Conservation (phyloP, 148 eudicot species). For the Rheum nobile region DNA sequence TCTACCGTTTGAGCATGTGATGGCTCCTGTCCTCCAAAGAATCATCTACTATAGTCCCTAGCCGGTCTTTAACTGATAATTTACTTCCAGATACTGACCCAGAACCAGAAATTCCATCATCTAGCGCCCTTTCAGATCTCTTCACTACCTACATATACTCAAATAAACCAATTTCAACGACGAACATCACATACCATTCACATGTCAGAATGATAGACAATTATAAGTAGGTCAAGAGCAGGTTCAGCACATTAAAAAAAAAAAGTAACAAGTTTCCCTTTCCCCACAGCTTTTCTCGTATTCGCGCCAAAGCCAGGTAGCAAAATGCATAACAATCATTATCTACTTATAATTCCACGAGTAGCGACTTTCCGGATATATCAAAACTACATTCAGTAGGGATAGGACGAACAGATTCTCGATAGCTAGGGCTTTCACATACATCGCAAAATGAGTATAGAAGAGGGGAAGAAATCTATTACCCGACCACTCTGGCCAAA, state of each 20-base stretch:
- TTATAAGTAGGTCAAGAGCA: background rate
- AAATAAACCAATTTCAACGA: slow-evolving; percentile 1
- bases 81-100: slow-evolving; percentile 37
- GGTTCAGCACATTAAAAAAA: background rate
- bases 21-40: slow-evolving; percentile 15
- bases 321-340: background rate
- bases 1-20: background rate
- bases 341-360: background rate
- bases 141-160: slow-evolving; percentile 53
- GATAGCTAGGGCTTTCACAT: background rate
- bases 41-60: slow-evolving; percentile 34
- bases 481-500: slow-evolving; percentile 66
- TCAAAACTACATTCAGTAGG: background rate
- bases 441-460: background rate
- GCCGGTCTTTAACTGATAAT: slow-evolving; percentile 59
- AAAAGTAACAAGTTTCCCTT: background rate
- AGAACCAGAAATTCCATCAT: slow-evolving; percentile 23
- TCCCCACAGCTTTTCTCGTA: background rate
- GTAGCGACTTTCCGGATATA: background rate
- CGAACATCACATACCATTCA: background rate
- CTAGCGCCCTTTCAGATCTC: slow-evolving; percentile 36
- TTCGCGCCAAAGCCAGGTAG: background rate
- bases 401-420: background rate
- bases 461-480: background rate
- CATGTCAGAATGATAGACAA: background rate